Conservation (phyloP, 306 rosid species). For the Vigna nakashimae region DNA sequence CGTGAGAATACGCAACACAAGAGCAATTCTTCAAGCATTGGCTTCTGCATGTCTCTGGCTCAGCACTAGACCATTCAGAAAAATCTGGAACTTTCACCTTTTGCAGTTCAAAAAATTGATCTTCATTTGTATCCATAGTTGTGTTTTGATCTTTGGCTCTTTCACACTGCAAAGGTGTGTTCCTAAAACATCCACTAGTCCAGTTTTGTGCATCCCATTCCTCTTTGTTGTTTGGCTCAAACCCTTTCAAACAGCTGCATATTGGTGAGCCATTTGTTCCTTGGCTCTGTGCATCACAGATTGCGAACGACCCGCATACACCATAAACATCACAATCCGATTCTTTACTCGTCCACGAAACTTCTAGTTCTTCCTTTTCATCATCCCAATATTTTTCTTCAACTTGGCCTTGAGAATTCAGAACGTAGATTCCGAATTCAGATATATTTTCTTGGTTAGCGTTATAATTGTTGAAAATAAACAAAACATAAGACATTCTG, state of each 20-base stretch:
- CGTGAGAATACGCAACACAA: conserved; percentile 36
- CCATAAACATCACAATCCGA: conserved; percentile 39
- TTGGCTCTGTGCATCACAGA: background rate
- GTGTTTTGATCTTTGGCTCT: conserved; percentile 11
- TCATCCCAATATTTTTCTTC: conserved; percentile 1
- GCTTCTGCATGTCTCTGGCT: conserved; percentile 5
- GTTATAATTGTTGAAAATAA: too few species aligned
- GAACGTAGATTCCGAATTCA: accelerated
- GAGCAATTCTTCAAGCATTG: conserved; percentile 42
- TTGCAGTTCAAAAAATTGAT: conserved; percentile 43
- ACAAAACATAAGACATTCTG: too few species aligned
- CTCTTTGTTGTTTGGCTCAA: conserved; percentile 36
- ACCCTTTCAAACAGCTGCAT: conserved; percentile 59
- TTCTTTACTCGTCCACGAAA: background rate
- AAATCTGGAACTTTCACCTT: conserved; percentile 48
- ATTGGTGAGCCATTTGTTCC: background rate
- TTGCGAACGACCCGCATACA: conserved; percentile 14
- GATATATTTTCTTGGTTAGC: too few species aligned
- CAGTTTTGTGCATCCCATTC: conserved; percentile 47
- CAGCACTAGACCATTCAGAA: background rate
- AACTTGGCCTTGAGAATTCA: conserved; percentile 19
- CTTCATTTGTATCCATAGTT: conserved; percentile 6
- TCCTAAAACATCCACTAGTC: conserved; percentile 40
- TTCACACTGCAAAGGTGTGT: conserved; percentile 43
- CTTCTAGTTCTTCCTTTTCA: background rate